Percentiles rank a stretch among this genome's conserved stretches.
These are phyloP conservation scores for Phytophthora colocasiae DNA, from an alignment of 352 stramenopile species.

Conservation along the genomic window DNA sequence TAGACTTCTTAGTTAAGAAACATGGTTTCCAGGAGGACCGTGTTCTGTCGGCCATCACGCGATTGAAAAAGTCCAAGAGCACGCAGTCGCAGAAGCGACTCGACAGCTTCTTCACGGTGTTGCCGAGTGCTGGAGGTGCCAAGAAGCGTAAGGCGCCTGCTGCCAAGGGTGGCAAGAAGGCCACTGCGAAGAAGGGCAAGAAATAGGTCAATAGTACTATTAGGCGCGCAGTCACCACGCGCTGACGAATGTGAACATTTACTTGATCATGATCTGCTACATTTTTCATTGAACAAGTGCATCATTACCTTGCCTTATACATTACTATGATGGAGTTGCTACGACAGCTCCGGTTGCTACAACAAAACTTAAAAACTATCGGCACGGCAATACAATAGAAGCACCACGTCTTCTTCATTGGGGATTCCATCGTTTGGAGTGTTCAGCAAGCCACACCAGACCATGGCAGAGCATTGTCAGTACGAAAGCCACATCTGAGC, in stretches of 20 bases:
- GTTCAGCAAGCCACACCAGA: slow-evolving; percentile 81
- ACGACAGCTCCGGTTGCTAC: slow-evolving; percentile 19
- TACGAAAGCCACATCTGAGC: slow-evolving; percentile 80
- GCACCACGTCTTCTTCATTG: slow-evolving; percentile 22
- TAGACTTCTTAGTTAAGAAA: slow-evolving; percentile 96
- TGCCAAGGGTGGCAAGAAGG: slow-evolving; percentile 45
- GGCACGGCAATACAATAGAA: slow-evolving; percentile 34
- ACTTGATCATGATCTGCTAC: slow-evolving; percentile 19
- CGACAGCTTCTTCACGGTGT: slow-evolving; percentile 96
- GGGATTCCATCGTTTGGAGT: slow-evolving; percentile 63
- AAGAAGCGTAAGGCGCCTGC: slow-evolving; percentile 72
- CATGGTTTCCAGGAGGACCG: slow-evolving; percentile 96
- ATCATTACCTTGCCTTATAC: slow-evolving; percentile 31
- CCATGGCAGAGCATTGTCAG: slow-evolving; percentile 84
- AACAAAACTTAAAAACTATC: slow-evolving; percentile 47
- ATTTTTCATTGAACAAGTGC: neutral
- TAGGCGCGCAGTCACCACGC: slow-evolving; percentile 3
- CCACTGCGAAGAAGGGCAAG: slow-evolving; percentile 62
- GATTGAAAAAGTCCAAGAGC: slow-evolving; percentile 96
- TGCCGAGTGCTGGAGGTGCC: slow-evolving; percentile 50
- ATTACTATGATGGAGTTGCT: slow-evolving; percentile 14
- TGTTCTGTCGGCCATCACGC: slow-evolving; percentile 94
- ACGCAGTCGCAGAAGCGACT: slow-evolving; percentile 96
- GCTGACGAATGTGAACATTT: slow-evolving; percentile 8
- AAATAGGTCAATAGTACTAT: slow-evolving; percentile 55